A percentile compares a stretch with the other conserved stretches of the same genome.
These are phyloP conservation scores for Fusarium pseudocircinatum DNA, from an alignment of 2,329 filamentous ascomycete species.

Conservation along the genomic window DNA sequence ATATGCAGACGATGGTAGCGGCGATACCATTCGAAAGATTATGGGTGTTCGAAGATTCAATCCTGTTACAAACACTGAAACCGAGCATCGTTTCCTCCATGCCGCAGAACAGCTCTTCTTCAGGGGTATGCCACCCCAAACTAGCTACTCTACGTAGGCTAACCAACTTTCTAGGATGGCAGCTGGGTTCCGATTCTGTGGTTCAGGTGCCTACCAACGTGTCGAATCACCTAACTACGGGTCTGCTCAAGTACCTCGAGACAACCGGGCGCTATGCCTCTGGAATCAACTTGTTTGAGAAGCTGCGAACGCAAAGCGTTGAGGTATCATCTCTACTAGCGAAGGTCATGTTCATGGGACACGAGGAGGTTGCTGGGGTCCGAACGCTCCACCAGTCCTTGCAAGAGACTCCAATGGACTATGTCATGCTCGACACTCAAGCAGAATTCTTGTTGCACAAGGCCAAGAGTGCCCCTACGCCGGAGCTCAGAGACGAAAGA, in stretches of 20 bases:
- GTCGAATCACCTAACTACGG: constrained; percentile 94
- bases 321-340: constrained; percentile 94
- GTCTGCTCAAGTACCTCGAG: constrained; percentile 91
- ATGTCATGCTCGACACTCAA: constrained; percentile 93
- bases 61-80: constrained; percentile 97
- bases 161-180: constrained; percentile 72
- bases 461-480: constrained; percentile 65
- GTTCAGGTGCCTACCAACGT: constrained; percentile 98
- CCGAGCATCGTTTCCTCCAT: constrained; percentile 94
- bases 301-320: constrained; percentile 87
- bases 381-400: constrained; percentile 87
- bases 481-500: constrained; percentile 70
- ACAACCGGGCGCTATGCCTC: constrained; percentile 95
- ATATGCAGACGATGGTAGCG: constrained; percentile 94
- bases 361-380: constrained; percentile 97
- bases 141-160: constrained; percentile 9
- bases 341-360: constrained; percentile 90
- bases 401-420: constrained; percentile 95
- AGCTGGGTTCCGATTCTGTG: constrained; percentile 94
- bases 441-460: constrained; percentile 92
- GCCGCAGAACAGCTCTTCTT: constrained; percentile 96
- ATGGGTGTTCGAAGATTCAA: constrained; percentile 98
- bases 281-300: constrained; percentile 97
- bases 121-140: constrained; percentile 67
- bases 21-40: constrained; percentile 94